These are phyloP conservation scores for Yamadazyma takamatsuzukensis DNA, from an alignment of 805 yeast species.

Conservation along the genomic window DNA sequence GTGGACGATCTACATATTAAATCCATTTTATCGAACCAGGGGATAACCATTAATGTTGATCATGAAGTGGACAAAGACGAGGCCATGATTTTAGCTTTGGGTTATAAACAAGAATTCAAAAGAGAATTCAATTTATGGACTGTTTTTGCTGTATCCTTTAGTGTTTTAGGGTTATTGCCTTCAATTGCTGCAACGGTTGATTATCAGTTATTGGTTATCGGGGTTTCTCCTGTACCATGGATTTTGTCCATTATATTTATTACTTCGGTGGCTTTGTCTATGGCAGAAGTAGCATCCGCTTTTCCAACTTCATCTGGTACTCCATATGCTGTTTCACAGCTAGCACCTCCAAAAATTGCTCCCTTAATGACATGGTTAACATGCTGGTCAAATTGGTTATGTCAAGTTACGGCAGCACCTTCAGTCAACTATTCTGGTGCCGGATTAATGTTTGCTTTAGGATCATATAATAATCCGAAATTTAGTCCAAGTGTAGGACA, in stretches of 20 bases:
- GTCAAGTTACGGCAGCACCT: constrained; percentile 61
- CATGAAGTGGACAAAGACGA: constrained; percentile 48
- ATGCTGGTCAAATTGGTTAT: constrained; percentile 64
- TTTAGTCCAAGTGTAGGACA: constrained; percentile 48
- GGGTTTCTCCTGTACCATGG: constrained; percentile 62
- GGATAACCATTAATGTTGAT: constrained; percentile 41
- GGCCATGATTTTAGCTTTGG: constrained; percentile 53
- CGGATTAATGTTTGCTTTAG: constrained; percentile 51
- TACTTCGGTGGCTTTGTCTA: constrained; percentile 53
- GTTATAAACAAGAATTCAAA: constrained; percentile 60
- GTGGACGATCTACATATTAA: constrained; percentile 36
- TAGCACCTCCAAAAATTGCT: constrained; percentile 52
- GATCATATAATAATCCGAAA: constrained; percentile 32
- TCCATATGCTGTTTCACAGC: constrained; percentile 62
- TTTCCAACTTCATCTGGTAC: constrained; percentile 69
- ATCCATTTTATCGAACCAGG: constrained; percentile 37
- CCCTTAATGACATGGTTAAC: constrained; percentile 59
- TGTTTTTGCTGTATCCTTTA: constrained; percentile 59
- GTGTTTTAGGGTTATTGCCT: constrained; percentile 62
- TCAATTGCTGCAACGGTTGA: constrained; percentile 62
- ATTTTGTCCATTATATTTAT: constrained; percentile 54
- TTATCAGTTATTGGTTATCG: constrained; percentile 58
- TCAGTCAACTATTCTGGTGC: constrained; percentile 59
- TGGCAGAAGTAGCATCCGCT: constrained; percentile 64
- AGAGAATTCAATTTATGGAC: constrained; percentile 57